Evolutionary conservation across 495 filamentous ascomycete genomes (phyloP), one percentile per base, ranked within the genome.

Genomic region (Parmelia sp.): DNA sequence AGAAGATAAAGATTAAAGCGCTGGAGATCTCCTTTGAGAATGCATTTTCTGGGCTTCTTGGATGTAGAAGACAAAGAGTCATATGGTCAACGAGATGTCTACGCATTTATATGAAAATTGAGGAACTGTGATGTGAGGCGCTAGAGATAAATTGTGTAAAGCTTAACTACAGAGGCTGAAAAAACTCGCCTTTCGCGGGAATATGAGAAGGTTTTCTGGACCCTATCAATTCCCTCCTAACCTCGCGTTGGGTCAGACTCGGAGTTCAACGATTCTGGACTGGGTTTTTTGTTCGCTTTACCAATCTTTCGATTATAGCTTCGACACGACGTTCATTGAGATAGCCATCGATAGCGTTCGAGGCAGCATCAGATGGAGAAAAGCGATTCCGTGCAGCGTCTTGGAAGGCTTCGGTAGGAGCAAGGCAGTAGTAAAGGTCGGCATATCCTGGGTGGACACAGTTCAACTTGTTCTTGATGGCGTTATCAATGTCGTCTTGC

Each of bases 401-500:
- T 33, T 35, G 37, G 0, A 14, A 3, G 21, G 58, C 39, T 4
- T 47, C 11, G 58, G 40, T 19, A 21, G 58, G 58, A 31, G 58
- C 58, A 29, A 61, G 58, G 19, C 58, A 39, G 21, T 47, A 47
- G 39, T 61, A 61, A 7, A 49, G 14, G 4, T 31, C 40, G 2
- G 58, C 37, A 40, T 19, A 23, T 3, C 11, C 35, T 4, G 17
- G 17, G 33, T 58, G 39, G 19, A 37, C 5, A 23, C 0, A 5
- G 33, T 58, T 23, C 29, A 58, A 17, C 25, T 58, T 58, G 4
- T 35, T 15, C 57, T 58, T 39, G 57, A 58, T 58, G 33, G n/a
- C 57, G 14, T 21, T 23, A 14, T 58, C 35, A 5, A 58, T 39
- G 4, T 58, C 57, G 5, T 40, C 25, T 27, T 58, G n/a, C n/a